phyloP scores from a whole-genome alignment of 371 early-diverging fungal species.

The Saksenaea oblongispora region DNA sequence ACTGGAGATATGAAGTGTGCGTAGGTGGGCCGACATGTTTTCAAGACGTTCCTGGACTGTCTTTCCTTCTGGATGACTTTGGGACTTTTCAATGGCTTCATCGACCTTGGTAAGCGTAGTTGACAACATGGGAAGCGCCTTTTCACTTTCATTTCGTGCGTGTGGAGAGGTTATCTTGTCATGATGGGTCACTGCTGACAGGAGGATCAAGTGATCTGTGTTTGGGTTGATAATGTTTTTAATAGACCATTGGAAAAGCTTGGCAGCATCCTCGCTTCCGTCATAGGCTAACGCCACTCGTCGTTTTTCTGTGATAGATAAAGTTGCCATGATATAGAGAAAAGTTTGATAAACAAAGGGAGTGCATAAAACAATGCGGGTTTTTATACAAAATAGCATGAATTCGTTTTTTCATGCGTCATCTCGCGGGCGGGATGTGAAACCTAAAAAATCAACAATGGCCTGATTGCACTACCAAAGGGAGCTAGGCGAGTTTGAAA shows the following conservation, averaged over 20 bases:
- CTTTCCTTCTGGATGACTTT: constrained; percentile 26
- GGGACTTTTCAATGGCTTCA: constrained; percentile 31
- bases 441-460: constrained; percentile 2
- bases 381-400: not conserved
- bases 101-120: constrained; percentile 30
- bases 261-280: constrained; percentile 50
- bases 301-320: constrained; percentile 49
- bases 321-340: constrained; percentile 18
- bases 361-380: not conserved
- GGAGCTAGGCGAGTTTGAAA: not conserved
- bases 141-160: not conserved
- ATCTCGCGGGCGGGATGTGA: not conserved
- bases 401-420: constrained; percentile 1
- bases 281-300: constrained; percentile 54
- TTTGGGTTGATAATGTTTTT: constrained; percentile 44
- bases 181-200: constrained; percentile 37
- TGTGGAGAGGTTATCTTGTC: not conserved
- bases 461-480: constrained; percentile 1
- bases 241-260: constrained; percentile 49
- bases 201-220: constrained; percentile 45
- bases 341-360: not conserved
- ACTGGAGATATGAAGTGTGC: constrained; percentile 32
- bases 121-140: constrained; percentile 35
- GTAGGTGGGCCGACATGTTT: constrained; percentile 32
- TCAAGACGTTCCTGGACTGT: constrained; percentile 36